phyloP scores from a whole-genome alignment of 495 filamentous ascomycete species.

The Aspergillus conjunctus region DNA sequence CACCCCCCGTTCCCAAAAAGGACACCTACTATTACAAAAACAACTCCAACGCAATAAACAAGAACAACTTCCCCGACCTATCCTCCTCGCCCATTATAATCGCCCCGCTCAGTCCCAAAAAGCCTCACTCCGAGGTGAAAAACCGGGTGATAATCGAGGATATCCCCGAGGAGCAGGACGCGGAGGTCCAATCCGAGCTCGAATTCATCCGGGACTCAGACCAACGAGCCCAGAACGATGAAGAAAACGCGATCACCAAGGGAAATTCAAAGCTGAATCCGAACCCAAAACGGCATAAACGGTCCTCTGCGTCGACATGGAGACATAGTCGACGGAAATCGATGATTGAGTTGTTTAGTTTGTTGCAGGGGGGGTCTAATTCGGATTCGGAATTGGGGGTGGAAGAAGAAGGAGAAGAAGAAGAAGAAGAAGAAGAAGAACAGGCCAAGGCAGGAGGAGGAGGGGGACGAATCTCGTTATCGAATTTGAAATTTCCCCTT shows the following conservation, averaged over 20 bases:
- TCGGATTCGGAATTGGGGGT: slow-evolving; percentile 3
- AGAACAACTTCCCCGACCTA: neutral
- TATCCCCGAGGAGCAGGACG: slow-evolving; percentile 21
- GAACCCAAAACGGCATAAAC: slow-evolving; percentile 12
- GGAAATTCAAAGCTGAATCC: neutral
- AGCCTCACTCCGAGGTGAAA: slow-evolving; percentile 15
- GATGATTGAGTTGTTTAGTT: slow-evolving; percentile 28
- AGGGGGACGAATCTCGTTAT: neutral
- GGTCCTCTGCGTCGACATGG: slow-evolving; percentile 16
- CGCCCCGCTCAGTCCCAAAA: neutral
- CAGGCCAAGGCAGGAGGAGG: neutral
- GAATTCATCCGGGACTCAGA: neutral
- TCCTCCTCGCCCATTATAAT: neutral
- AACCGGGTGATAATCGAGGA: slow-evolving; percentile 26
- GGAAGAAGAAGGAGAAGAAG: slow-evolving; percentile 8
- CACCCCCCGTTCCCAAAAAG: too few species aligned
- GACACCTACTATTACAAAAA: neutral
- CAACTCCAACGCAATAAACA: neutral
- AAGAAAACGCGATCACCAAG: neutral
- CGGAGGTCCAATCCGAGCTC: neutral
- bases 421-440: slow-evolving; percentile 13
- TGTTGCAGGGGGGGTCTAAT: slow-evolving; percentile 11
- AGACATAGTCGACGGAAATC: slow-evolving; percentile 27
- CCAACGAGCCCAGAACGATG: neutral
- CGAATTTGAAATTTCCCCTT: slow-evolving; percentile 11